A percentile compares a stretch with the other conserved stretches of the same genome.
phyloP scores from a whole-genome alignment of 345 rosid genomes.

The Euphorbia lathyris region DNA sequence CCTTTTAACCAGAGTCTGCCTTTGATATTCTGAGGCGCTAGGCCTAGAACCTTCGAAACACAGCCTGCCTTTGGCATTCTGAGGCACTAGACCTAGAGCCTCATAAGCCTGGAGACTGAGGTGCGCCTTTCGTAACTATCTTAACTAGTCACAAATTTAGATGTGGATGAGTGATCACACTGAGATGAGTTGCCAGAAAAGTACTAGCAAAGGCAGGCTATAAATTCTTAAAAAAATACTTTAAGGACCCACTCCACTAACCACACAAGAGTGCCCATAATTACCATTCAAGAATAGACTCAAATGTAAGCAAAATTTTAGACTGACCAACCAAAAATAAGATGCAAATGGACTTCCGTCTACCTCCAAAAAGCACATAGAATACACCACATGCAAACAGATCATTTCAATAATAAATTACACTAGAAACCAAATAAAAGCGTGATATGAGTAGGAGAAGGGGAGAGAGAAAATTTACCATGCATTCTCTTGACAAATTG shows the following conservation, averaged over 20 bases:
- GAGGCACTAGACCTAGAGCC: no score
- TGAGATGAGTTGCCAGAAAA: neutral
- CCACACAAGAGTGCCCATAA: no score
- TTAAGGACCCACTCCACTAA: neutral
- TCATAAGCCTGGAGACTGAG: no score
- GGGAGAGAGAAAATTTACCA: slow-evolving; percentile 40
- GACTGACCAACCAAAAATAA: neutral
- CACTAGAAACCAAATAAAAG: neutral
- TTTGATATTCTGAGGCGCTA: no score
- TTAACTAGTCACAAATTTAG: neutral
- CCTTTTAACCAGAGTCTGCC: no score
- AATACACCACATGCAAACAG: neutral
- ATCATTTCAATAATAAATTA: neutral
- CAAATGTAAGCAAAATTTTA: neutral
- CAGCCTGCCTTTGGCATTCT: no score
- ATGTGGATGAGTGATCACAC: neutral
- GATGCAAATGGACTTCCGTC: neutral
- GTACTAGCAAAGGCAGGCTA: neutral
- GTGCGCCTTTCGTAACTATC: no score
- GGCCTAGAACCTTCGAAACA: no score
- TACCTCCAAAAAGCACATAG: neutral
- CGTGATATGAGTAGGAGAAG: neutral
- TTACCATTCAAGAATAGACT: neutral
- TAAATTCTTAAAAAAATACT: no score
- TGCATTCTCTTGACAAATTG: slow-evolving; percentile 81